Percentiles rank a stretch among this genome's conserved stretches.
Conservation (phyloP, 1,139 yeast species). For the Yarrowia galli region DNA sequence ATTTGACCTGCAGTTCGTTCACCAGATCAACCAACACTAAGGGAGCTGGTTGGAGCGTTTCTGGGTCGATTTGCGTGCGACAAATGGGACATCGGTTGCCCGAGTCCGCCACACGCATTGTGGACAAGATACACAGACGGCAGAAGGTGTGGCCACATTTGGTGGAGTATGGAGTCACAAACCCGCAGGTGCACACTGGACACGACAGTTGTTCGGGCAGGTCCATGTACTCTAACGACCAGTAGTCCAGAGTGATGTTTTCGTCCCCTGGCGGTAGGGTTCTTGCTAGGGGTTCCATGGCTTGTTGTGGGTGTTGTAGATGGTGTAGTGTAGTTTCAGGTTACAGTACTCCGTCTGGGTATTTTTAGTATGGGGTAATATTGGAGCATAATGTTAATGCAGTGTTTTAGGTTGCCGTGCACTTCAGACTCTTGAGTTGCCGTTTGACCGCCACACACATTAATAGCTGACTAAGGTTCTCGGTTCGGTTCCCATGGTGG, state of each 20-base stretch:
- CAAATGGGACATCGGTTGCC: slow-evolving; percentile 28
- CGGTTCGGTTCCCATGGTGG: too few relatives aligned
- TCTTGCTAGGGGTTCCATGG: slow-evolving; percentile 17
- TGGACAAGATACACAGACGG: slow-evolving; percentile 44
- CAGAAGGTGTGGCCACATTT: slow-evolving; percentile 53
- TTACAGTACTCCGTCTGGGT: neutral
- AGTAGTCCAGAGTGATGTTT: slow-evolving; percentile 42
- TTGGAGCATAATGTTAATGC: slow-evolving; percentile 14
- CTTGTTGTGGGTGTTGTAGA: neutral
- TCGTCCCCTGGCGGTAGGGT: slow-evolving; percentile 22
- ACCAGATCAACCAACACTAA: slow-evolving; percentile 55
- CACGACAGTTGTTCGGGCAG: slow-evolving; percentile 56
- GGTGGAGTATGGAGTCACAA: slow-evolving; percentile 50
- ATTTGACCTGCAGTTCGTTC: slow-evolving; percentile 27
- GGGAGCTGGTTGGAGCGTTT: slow-evolving; percentile 64
- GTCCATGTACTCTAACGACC: slow-evolving; percentile 50
- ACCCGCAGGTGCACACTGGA: slow-evolving; percentile 50
- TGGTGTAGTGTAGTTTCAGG: neutral
- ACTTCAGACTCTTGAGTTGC: too few relatives aligned
- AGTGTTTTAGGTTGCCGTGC: neutral
- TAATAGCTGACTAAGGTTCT: neutral
- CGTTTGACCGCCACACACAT: neutral
- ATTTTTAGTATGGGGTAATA: slow-evolving; percentile 23
- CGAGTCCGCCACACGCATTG: slow-evolving; percentile 11
- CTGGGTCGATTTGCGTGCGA: slow-evolving; percentile 51